These are phyloP conservation scores for Sanghuangporus baumii DNA, from an alignment of 1,284 basidiomycete species.

Conservation along the genomic window DNA sequence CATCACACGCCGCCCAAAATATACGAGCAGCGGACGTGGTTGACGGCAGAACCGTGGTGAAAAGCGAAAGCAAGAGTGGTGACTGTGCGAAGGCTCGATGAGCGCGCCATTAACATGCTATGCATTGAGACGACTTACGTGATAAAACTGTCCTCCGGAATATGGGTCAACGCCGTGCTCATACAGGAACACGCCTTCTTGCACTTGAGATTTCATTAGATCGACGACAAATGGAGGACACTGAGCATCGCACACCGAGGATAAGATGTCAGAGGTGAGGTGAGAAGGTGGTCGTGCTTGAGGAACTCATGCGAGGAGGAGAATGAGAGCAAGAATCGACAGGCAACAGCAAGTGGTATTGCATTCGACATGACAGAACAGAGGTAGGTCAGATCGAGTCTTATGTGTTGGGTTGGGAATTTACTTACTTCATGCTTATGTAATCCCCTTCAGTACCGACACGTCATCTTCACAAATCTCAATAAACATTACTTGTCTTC, in stretches of 20 bases:
- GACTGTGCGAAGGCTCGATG: slow-evolving; percentile 44
- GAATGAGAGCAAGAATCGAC: slow-evolving; percentile 45
- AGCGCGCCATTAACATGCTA: slow-evolving; percentile 13
- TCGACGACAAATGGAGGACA: slow-evolving; percentile 19
- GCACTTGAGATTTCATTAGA: slow-evolving; percentile 45
- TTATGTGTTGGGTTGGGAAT: not conserved
- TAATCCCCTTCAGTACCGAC: no score
- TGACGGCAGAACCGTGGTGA: slow-evolving; percentile 60
- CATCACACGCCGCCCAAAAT: slow-evolving; percentile 70
- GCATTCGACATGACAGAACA: slow-evolving; percentile 9
- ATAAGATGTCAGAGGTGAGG: slow-evolving; percentile 79
- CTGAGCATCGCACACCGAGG: slow-evolving; percentile 42
- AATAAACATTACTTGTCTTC: no score
- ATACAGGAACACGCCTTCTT: slow-evolving; percentile 81
- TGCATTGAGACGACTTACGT: slow-evolving; percentile 46
- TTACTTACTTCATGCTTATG: no score
- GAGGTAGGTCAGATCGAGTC: not conserved
- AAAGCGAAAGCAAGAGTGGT: slow-evolving; percentile 74
- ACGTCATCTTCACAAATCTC: no score
- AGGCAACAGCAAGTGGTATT: slow-evolving; percentile 24
- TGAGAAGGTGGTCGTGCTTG: slow-evolving; percentile 67
- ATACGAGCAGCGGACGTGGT: slow-evolving; percentile 44
- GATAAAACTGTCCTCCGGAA: slow-evolving; percentile 76
- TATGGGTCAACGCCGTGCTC: slow-evolving; percentile 77
- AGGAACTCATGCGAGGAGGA: slow-evolving; percentile 41